Conservation (phyloP, 2,329 filamentous ascomycete genomes). For the Aspergillus caelatus region DNA sequence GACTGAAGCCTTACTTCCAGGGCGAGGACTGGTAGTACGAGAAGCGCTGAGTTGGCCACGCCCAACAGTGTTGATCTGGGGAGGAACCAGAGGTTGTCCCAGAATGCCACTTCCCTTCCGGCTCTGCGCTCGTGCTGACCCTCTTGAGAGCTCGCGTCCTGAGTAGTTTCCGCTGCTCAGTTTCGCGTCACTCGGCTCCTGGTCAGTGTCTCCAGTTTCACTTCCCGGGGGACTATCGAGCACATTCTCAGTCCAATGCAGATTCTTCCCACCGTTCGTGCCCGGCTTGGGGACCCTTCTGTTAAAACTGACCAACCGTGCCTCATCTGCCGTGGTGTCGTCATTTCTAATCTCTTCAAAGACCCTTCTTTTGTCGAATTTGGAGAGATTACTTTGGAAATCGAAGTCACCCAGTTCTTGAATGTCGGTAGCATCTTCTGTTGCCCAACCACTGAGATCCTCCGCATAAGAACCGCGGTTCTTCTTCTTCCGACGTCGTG, state of each 20-base stretch:
- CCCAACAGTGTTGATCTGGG: slow-evolving; percentile 37
- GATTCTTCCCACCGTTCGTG: slow-evolving; percentile 80
- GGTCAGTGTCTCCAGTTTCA: slow-evolving; percentile 67
- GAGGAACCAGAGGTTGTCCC: slow-evolving; percentile 39
- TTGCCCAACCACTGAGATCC: slow-evolving; percentile 83
- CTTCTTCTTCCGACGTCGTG: slow-evolving; percentile 50
- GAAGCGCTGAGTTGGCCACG: slow-evolving; percentile 40
- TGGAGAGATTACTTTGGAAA: slow-evolving; percentile 84
- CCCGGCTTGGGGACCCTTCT: slow-evolving; percentile 64
- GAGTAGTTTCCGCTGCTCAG: slow-evolving; percentile 52
- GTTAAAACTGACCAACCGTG: slow-evolving; percentile 89
- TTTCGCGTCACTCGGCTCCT: slow-evolving; percentile 43
- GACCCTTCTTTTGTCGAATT: slow-evolving; percentile 90
- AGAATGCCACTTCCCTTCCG: slow-evolving; percentile 48
- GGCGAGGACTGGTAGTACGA: slow-evolving; percentile 43
- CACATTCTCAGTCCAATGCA: slow-evolving; percentile 91
- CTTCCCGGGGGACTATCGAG: slow-evolving; percentile 73
- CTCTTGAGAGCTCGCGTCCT: slow-evolving; percentile 44
- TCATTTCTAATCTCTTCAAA: slow-evolving; percentile 92
- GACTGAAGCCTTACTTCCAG: slow-evolving; percentile 39
- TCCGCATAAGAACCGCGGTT: slow-evolving; percentile 52
- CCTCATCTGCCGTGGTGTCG: slow-evolving; percentile 84
- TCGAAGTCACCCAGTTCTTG: slow-evolving; percentile 94
- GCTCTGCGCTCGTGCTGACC: slow-evolving; percentile 36
- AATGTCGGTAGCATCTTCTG: slow-evolving; percentile 92